These are phyloP conservation scores for Phytopythium oedochilum DNA, from an alignment of 352 stramenopile genomes.

Conservation along the genomic window DNA sequence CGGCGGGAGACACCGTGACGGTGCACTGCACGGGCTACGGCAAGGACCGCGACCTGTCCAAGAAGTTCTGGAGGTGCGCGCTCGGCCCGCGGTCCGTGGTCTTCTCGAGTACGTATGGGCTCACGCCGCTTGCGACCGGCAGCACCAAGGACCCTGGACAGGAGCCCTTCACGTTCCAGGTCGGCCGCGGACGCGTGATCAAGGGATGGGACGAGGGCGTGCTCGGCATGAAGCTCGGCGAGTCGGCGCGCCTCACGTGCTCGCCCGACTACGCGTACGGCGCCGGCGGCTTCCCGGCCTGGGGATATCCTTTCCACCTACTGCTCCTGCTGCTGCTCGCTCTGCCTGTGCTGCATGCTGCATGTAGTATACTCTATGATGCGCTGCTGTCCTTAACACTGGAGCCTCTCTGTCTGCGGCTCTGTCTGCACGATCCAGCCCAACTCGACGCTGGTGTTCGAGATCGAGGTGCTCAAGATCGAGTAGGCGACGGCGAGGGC, in stretches of 20 bases:
- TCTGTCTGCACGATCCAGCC: conserved; percentile 83
- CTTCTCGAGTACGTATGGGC: too few relatives aligned
- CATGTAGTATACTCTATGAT: neutral
- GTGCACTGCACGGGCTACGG: conserved; percentile 83
- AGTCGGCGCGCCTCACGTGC: conserved; percentile 90
- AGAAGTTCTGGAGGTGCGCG: conserved; percentile 92
- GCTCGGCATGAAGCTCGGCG: conserved; percentile 80
- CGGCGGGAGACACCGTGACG: conserved; percentile 61
- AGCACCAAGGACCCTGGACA: conserved; percentile 94
- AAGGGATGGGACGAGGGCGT: conserved; percentile 95
- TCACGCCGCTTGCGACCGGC: too few relatives aligned
- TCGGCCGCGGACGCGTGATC: conserved; percentile 93
- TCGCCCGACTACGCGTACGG: conserved; percentile 96
- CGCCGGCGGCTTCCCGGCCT: conserved; percentile 87
- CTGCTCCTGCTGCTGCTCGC: too few relatives aligned
- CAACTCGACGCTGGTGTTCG: conserved; percentile 89
- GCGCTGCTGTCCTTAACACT: conserved; percentile 31
- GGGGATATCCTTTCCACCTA: conserved; percentile 84
- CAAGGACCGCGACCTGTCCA: conserved; percentile 54
- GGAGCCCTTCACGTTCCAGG: conserved; percentile 90
- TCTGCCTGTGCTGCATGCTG: conserved; percentile 14
- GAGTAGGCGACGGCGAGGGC: too few relatives aligned
- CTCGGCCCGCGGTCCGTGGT: too few relatives aligned
- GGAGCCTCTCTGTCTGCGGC: neutral
- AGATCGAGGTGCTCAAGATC: too few relatives aligned